Evolutionary conservation across 164 flowering plant genomes (phyloP).

Genomic region (Vitis labrusca): DNA sequence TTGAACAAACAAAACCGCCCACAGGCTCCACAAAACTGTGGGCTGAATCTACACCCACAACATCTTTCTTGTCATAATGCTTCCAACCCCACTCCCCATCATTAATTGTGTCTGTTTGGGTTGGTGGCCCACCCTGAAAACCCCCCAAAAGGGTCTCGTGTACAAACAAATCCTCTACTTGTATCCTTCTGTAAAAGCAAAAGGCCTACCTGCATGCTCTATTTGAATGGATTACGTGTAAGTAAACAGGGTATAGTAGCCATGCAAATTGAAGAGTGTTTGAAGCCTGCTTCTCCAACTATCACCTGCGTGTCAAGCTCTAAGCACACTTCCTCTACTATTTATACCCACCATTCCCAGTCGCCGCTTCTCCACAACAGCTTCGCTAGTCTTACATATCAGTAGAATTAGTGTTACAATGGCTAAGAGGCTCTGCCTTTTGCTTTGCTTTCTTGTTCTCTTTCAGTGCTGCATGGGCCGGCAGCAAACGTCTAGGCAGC

Average conservation of each 20-base stretch:
- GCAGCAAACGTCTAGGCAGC: slow-evolving; percentile 13
- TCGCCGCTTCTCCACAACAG: slow-evolving; percentile 14
- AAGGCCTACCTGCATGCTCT: slow-evolving; percentile 3
- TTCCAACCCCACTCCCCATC: too few relatives aligned
- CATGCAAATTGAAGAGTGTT: slow-evolving; percentile 41
- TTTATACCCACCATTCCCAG: slow-evolving; percentile 22
- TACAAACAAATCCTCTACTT: neutral
- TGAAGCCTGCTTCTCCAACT: slow-evolving; percentile 2
- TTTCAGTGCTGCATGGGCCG: slow-evolving; percentile 25
- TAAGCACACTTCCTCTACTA: slow-evolving; percentile 5
- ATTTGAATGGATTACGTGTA: slow-evolving; percentile 20
- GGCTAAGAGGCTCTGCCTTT: slow-evolving; percentile 27
- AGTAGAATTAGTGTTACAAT: slow-evolving; percentile 4
- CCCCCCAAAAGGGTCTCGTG: neutral
- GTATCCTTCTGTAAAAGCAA: neutral
- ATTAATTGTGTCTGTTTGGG: too few relatives aligned
- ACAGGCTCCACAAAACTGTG: too few relatives aligned
- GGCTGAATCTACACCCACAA: too few relatives aligned
- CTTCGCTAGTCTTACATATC: neutral
- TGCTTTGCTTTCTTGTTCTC: slow-evolving; percentile 29
- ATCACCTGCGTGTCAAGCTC: slow-evolving; percentile 18
- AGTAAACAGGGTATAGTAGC: neutral
- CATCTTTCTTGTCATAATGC: too few relatives aligned
- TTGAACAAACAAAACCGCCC: too few relatives aligned
- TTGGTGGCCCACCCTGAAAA: neutral